A percentile compares a stretch with the other conserved stretches of the same genome.
Conservation (phyloP, 139 green algal species). For the Tetraselmis chui region DNA sequence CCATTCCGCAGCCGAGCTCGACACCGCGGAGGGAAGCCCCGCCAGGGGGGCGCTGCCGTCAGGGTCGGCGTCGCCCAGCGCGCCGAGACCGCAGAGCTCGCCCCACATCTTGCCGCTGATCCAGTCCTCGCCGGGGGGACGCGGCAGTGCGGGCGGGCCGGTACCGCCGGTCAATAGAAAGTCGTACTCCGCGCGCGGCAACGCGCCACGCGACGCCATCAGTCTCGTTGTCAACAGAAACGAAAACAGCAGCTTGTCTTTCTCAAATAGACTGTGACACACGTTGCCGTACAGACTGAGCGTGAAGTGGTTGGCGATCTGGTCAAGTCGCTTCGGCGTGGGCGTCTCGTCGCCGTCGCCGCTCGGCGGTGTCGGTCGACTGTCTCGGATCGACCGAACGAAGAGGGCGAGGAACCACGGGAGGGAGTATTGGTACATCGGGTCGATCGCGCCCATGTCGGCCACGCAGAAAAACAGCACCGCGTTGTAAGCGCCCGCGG, state of each 20-base stretch:
- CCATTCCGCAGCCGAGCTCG: conserved; percentile 13
- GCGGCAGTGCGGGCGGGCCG: conserved; percentile 1
- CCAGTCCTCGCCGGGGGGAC: conserved; percentile 7
- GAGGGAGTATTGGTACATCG: conserved; percentile 44
- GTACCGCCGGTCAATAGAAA: conserved; percentile 28
- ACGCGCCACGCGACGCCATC: conserved; percentile 18
- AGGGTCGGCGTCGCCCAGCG: neutral
- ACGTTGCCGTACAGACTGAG: conserved; percentile 39
- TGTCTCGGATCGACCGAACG: conserved; percentile 21
- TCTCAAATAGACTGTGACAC: conserved; percentile 37
- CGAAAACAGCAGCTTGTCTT: conserved; percentile 41
- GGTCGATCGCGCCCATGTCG: conserved; percentile 34
- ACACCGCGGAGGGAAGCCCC: neutral
- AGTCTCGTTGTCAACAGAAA: conserved; percentile 29
- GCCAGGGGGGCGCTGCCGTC: neutral
- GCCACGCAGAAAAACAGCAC: conserved; percentile 39
- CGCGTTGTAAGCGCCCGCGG: conserved; percentile 25
- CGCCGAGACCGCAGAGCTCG: conserved; percentile 6
- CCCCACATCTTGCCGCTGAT: conserved; percentile 18
- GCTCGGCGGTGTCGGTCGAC: neutral
- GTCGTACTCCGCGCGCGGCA: neutral
- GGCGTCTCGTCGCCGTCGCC: conserved; percentile 4
- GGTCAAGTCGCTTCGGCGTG: neutral
- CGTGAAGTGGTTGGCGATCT: conserved; percentile 36
- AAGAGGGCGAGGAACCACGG: conserved; percentile 36